Evolutionary conservation across 352 stramenopile species (phyloP).

Genomic region (Pilasporangium apinafurcum): DNA sequence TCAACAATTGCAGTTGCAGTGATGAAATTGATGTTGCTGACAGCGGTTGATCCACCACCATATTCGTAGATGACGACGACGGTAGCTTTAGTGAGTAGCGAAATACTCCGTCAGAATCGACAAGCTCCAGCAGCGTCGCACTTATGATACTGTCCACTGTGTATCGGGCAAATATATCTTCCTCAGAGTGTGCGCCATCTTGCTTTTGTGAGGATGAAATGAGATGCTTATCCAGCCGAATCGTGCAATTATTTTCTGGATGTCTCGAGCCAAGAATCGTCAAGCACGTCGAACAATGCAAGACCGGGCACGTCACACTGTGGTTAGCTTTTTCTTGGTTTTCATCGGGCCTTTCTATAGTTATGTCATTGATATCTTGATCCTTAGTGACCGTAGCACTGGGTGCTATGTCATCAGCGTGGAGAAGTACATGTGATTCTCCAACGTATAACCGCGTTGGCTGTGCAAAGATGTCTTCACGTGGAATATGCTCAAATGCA

Average conservation of each 20-base stretch:
- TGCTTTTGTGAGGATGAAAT: constrained; percentile 12
- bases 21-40: constrained; percentile 6
- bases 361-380: not conserved
- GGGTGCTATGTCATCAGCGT: constrained; percentile 30
- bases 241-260: constrained; percentile 27
- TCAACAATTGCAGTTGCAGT: constrained; percentile 46
- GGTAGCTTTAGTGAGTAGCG: constrained; percentile 46
- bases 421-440: constrained; percentile 56
- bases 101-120: constrained; percentile 70
- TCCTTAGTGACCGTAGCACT: constrained; percentile 2
- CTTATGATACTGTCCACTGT: constrained; percentile 67
- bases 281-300: constrained; percentile 38
- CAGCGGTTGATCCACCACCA: not conserved
- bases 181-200: not conserved
- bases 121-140: constrained; percentile 56
- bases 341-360: too few species aligned
- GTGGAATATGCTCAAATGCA: constrained; percentile 74
- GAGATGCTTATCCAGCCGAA: constrained; percentile 61
- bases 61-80: not conserved
- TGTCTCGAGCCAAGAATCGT: constrained; percentile 26
- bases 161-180: constrained; percentile 57
- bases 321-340: constrained; percentile 17
- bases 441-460: constrained; percentile 46
- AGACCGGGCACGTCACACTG: constrained; percentile 21
- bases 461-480: constrained; percentile 57